Base-by-base conservation (phyloP, 176 grass and related monocot species). In the Poa annua region DNA sequence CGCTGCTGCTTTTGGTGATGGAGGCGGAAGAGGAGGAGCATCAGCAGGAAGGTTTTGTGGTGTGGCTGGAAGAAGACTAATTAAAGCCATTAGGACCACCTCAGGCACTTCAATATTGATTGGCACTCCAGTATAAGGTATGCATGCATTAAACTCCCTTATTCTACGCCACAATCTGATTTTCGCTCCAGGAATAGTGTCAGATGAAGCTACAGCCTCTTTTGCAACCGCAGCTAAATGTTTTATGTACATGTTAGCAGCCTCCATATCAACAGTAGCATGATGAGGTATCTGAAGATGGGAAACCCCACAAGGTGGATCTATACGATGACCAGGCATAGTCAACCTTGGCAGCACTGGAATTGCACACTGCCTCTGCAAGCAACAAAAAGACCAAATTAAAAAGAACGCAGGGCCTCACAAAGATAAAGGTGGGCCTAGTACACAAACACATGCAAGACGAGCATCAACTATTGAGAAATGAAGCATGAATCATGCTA, bases 111-210 rank as follows among this genome's bases (percentile, higher is more conserved):
- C 96, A 55, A 93, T 85, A 86, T 91, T 92, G 82, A 87, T 71
- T 67, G 93, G 96, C 19, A 99, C 85, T 78, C 96, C 96, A 57
- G 87, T 90, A 55, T 99, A 96, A 5, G 93, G 87, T 88, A 99
- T 71, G 65, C 96, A 99, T 33, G 96, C 92, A 94, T 99, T 99
- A 15, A 99, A 99, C 73, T 99, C 96, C 67, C 96, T 87, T 92
- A 96, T 99, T 93, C 96, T 93, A 39, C 96, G 93, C 96, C 96
- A 99, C 24, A 99, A 88, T 83, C 88, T 88, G 79, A 94, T 94
- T 77, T 92, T 94, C 75, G 96, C 94, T 52, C 96, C 96, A 62
- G 96, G 96, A 52, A 93, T 78, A 78, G 93, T 90, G 80, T 99
- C 96, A 71, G 93, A 86, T 75, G 75, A 86, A 60, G 77, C 93